Base-by-base conservation (phyloP, 768 basidiomycete genomes). In the Amanita molliuscula region DNA sequence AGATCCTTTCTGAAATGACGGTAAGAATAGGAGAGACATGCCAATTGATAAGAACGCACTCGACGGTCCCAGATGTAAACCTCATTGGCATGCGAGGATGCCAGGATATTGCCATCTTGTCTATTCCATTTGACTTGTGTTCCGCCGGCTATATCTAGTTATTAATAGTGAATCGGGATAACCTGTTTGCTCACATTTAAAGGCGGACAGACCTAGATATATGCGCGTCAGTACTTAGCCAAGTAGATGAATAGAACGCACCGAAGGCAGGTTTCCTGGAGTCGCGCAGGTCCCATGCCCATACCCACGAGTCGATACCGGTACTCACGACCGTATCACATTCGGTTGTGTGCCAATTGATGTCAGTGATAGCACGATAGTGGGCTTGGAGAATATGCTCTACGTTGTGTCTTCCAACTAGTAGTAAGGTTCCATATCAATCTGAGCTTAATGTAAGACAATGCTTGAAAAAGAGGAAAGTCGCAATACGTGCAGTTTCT, bases 41-140 rank as follows among this genome's bases (percentile, higher is more conserved):
- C 25, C 37, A 4, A 3, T 34, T 21, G 28, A 47, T 46, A 41
- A 15, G 2, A 23, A 67, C 82, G 47, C 58, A 93, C 93, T 56
- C 95, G 76, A 52, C 89, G 78, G 63, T 99, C 96, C 96, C 96
- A 99, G 16, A 98, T 82, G 29, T 91, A 68, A 0, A 98, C 87
- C 58, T 87, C 78, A 55, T 88, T 84, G 46, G 79, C 75, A 61
- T 98, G 95, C 1, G 91, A 82, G 1, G 91, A 94, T 0, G 96
- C 95, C 0, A 99, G 72, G 4, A 96, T 67, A 53, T 96, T 81
- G 3, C 82, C 76, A 58, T 97, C 84, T 59, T 83, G 81, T 11
- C 88, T 75, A 61, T 95, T 98, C 91, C 92, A 99, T 65, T 98
- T 98, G 51, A 98, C 91, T 63, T 99, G 95, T 0, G 95, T 97